Conservation (phyloP, 345 rosid species). For the Hypericum perforatum region DNA sequence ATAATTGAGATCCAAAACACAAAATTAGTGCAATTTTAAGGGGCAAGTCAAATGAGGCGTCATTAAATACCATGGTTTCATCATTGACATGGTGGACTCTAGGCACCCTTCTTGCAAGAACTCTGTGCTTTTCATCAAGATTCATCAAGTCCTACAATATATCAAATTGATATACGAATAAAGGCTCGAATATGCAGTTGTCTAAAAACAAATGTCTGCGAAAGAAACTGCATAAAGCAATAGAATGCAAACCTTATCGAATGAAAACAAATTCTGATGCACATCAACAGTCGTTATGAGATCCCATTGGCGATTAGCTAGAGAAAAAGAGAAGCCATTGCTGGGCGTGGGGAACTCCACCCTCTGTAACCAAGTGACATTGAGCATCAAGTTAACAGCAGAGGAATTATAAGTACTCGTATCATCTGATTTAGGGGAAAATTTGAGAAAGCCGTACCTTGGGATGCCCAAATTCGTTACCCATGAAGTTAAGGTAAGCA, state of each 20-base stretch:
- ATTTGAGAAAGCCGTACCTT: slow-evolving; percentile 31
- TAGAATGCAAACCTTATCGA: slow-evolving; percentile 52
- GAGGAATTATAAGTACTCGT: slow-evolving; percentile 15
- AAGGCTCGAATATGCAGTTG: background rate
- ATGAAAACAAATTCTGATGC: slow-evolving; percentile 48
- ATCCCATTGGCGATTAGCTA: slow-evolving; percentile 83
- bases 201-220: background rate
- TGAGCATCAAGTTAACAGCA: too few relatives aligned
- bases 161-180: background rate
- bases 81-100: slow-evolving; percentile 74
- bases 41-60: background rate
- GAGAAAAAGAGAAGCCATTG: slow-evolving; percentile 75
- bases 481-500: slow-evolving; percentile 95
- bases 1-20: too few relatives aligned
- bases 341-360: slow-evolving; percentile 86
- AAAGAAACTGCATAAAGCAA: background rate
- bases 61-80: slow-evolving; percentile 49
- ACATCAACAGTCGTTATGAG: slow-evolving; percentile 48
- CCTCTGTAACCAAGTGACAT: too few relatives aligned
- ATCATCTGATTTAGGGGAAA: slow-evolving; percentile 3
- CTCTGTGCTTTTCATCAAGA: slow-evolving; percentile 61
- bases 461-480: slow-evolving; percentile 98
- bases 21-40: background rate
- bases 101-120: slow-evolving; percentile 64
- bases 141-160: slow-evolving; percentile 66